Base-by-base conservation (phyloP, 2,329 filamentous ascomycete species). In the Cryphonectria parasitica region DNA sequence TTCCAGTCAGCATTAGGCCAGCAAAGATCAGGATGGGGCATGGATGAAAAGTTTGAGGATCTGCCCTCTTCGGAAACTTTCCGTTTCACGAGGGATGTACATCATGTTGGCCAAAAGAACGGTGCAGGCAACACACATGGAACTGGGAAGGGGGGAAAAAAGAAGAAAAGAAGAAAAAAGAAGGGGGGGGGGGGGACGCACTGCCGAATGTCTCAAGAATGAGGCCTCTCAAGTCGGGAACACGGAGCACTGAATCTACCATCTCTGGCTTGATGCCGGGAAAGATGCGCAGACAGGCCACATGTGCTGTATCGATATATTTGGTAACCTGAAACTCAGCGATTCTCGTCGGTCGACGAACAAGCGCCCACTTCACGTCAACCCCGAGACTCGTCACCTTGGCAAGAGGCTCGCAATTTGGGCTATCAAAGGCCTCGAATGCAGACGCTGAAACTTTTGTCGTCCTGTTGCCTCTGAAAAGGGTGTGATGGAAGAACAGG, bases 261-360 rank as follows among this genome's bases (percentile, higher is more conserved):
- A 97, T 97, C 78, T 94, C 91, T n/a, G 94, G 92, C 79, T 92
- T 92, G 82, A 98, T 97, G 43, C 95, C 95, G 0, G 95, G 95
- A 80, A 97, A 97, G 73, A 97, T 92, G 70, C 94, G 91, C 76
- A 97, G 84, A 78, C 94, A 96, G 28, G 94, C 94, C 56, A 97
- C 94, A 79, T 97, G 92, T n/a, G 92, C 89, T 15, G 92, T 97
- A 79, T 96, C 92, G 52, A 96, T 87, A 75, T 91, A 90, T 25
- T 89, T 90, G 73, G 91, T 90, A 73, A 96, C 88, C 73, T 85
- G 85, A 82, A 97, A 95, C 70, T 90, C 89, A 74, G 92, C 88
- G 75, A 97, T 90, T 68, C 85, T 86, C 2, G 89, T 94, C 8
- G 93, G 92, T 22, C 93, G 88, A 64, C 92, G 86, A 49, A 97